A percentile compares a stretch with the other conserved stretches of the same genome.
Evolutionary conservation across 441 rosid genomes (phyloP).

Genomic region (Arabidopsis lyrata): DNA sequence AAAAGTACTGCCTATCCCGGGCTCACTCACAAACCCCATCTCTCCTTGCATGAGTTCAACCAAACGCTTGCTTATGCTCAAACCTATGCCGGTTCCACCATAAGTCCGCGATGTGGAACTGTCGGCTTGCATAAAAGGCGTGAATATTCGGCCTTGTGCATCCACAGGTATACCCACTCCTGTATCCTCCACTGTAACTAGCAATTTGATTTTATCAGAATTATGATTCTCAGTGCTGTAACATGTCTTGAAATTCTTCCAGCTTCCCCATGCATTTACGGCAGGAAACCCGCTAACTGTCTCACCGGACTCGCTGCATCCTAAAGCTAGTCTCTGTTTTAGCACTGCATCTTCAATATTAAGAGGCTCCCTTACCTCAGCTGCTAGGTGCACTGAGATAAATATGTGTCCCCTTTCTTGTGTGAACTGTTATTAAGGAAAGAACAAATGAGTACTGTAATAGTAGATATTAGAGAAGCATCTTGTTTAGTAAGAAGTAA

Average conservation of each 20-base stretch:
- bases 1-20: conserved; percentile 83
- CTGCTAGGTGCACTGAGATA: conserved; percentile 83
- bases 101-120: conserved; percentile 96
- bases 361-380: conserved; percentile 60
- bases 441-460: conserved; percentile 16
- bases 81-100: conserved; percentile 98
- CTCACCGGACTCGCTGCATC: conserved; percentile 49
- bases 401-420: conserved; percentile 83
- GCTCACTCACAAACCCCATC: conserved; percentile 88
- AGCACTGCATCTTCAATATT: conserved; percentile 61
- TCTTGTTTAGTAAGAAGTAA: conserved; percentile 12
- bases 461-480: neutral
- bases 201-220: conserved; percentile 58
- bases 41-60: conserved; percentile 97
- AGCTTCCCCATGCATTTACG: conserved; percentile 86
- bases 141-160: conserved; percentile 84
- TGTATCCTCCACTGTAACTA: conserved; percentile 95
- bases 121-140: conserved; percentile 99
- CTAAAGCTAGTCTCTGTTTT: conserved; percentile 57
- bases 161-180: conserved; percentile 86
- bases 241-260: conserved; percentile 68
- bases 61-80: conserved; percentile 89
- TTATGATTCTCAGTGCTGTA: conserved; percentile 42
- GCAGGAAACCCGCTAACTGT: conserved; percentile 86
- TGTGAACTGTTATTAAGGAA: conserved; percentile 72